Evolutionary conservation across 225 moss, liverwort and hornwort species (phyloP).

Genomic region (Anthoceros angustus): DNA sequence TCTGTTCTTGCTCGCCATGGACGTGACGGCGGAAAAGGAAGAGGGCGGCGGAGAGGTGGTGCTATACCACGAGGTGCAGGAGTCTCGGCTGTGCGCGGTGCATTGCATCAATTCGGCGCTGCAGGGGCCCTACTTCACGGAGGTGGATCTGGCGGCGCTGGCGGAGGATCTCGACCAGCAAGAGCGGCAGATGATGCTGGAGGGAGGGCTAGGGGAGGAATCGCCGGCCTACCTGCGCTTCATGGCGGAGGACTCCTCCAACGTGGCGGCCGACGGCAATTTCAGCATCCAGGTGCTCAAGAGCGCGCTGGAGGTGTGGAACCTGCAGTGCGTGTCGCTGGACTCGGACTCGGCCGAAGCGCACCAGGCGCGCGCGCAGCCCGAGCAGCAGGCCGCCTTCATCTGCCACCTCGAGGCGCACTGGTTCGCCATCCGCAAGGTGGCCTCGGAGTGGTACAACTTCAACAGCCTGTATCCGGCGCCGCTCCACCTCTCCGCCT

Average conservation of each 20-base stretch:
- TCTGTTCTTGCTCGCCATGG: too few species aligned
- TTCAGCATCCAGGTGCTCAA: constrained; percentile 55
- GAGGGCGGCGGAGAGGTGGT: neutral
- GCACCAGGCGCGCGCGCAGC: constrained; percentile 28
- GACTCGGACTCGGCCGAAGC: constrained; percentile 44
- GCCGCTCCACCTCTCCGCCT: constrained; percentile 38
- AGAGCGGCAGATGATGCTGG: constrained; percentile 57
- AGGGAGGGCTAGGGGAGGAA: constrained; percentile 24
- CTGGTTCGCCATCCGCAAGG: constrained; percentile 55
- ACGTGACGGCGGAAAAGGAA: too few species aligned
- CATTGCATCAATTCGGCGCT: constrained; percentile 51
- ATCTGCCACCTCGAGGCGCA: constrained; percentile 55
- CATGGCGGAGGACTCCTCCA: constrained; percentile 52
- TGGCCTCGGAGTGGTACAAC: constrained; percentile 45
- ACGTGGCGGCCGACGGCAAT: constrained; percentile 48
- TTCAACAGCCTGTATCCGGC: constrained; percentile 59
- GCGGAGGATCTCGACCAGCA: constrained; percentile 45
- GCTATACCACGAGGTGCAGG: constrained; percentile 53
- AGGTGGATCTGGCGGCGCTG: constrained; percentile 45
- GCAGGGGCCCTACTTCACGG: constrained; percentile 54
- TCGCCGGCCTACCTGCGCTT: constrained; percentile 39
- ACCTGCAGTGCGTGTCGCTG: constrained; percentile 38
- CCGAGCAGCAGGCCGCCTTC: constrained; percentile 37
- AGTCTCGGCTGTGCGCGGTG: constrained; percentile 42
- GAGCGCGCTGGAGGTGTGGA: constrained; percentile 42